A percentile compares a stretch with the other conserved stretches of the same genome.
Evolutionary conservation across 2,329 filamentous ascomycete genomes (phyloP).

Genomic region (Ophiostoma perfectum): DNA sequence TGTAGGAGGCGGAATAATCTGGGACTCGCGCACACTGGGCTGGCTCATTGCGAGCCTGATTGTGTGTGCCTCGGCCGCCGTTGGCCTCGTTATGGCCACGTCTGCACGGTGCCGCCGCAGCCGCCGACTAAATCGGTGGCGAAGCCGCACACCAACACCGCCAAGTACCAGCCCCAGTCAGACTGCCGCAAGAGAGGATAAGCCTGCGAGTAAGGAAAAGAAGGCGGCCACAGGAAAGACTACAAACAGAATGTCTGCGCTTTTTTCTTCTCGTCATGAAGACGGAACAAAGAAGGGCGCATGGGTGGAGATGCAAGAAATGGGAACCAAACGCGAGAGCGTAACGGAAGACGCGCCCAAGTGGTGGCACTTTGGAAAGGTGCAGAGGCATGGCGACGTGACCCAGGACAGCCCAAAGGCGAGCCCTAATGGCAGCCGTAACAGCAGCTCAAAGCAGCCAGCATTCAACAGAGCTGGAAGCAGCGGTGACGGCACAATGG

Average conservation of each 20-base stretch:
- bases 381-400: not conserved
- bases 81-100: slow-evolving; percentile 11
- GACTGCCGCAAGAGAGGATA: not conserved
- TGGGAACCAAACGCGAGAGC: not conserved
- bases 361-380: not conserved
- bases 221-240: not conserved
- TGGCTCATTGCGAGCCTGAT: slow-evolving; percentile 23
- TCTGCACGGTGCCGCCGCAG: slow-evolving; percentile 14
- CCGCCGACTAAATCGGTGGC: not conserved
- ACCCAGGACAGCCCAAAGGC: not conserved
- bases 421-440: not conserved
- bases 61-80: slow-evolving; percentile 2
- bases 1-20: slow-evolving; percentile 12
- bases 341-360: not conserved
- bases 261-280: not conserved
- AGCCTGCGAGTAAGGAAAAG: not conserved
- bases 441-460: not conserved
- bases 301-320: slow-evolving; percentile 2
- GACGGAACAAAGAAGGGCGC: not conserved
- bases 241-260: not conserved
- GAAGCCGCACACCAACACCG: not conserved
- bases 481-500: slow-evolving; percentile 23
- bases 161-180: not conserved
- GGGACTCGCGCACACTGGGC: slow-evolving; percentile 17
- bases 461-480: not conserved